phyloP scores from a whole-genome alignment of 2,329 filamentous ascomycete species.

The Colletotrichum nymphaeae region DNA sequence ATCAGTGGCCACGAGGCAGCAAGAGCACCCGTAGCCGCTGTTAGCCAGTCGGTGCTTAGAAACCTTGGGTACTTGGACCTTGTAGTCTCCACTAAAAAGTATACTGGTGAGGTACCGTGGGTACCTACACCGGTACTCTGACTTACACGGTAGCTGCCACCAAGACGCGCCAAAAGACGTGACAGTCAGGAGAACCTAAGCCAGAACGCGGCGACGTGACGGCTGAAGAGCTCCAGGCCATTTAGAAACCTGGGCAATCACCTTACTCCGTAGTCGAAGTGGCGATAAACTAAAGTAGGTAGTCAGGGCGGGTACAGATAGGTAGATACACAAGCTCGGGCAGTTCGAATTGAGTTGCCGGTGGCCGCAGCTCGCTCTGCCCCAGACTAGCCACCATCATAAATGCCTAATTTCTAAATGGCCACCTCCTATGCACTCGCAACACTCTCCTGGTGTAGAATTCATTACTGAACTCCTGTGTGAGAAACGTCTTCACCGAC shows the following conservation, averaged over 20 bases:
- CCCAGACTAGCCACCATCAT: not conserved
- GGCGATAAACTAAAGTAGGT: not conserved
- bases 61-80: not conserved
- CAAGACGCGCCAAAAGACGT: not conserved
- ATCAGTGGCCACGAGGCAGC: constrained; percentile 27
- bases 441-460: not conserved
- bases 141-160: not conserved
- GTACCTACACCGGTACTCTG: not conserved
- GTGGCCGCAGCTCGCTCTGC: not conserved
- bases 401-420: not conserved
- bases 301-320: not conserved
- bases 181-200: not conserved
- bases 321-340: not conserved
- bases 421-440: not conserved
- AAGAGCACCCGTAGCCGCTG: constrained; percentile 1
- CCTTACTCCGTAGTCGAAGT: not conserved
- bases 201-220: not conserved
- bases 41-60: constrained; percentile 2
- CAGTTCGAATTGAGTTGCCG: not conserved
- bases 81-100: not conserved
- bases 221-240: not conserved
- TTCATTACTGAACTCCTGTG: not conserved
- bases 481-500: not conserved
- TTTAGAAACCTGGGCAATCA: not conserved
- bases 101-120: not conserved